Base-by-base conservation (phyloP, 306 rosid genomes). In the Vigna trinervia region DNA sequence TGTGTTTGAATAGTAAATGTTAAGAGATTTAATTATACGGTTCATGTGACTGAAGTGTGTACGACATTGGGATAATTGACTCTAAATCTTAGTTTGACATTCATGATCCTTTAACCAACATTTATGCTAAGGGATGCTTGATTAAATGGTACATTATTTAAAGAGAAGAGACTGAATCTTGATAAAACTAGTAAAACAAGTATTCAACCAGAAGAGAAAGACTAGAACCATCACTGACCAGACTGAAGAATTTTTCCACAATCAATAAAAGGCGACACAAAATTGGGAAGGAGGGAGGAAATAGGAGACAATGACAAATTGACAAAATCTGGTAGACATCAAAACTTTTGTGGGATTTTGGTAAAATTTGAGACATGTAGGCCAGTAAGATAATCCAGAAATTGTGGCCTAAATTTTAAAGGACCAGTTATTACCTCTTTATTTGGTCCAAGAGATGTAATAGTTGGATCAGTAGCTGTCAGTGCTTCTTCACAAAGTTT, bases 401-500 rank as follows among this genome's bases (percentile, higher is more conserved):
- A 68, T 5, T 51, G 7, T 82, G 62, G 53, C 30, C 14, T 8
- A 38, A 73, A 17, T 32, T 57, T 57, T 14, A 28, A 14, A 54
- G 8, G 15, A 36, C 12, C 6, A 45, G 23, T 59, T 51, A 28
- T 82, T 83, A 95, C 98, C 98, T 92, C 98, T 78, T 87, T 19
- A 87, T 88, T 90, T 66, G 74, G 22, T 75, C 96, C 96, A 59
- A 84, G 91, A 78, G 95, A 89, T 79, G 82, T 74, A 89, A 87
- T 80, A 6, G 81, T 66, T 53, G 97, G 98, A 71, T 90, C 96
- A 12, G 97, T 86, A 82, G 96, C 94, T 75, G 88, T 62, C 48
- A 95, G 57, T 54, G 97, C 92, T 72, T 81, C 85, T 88, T 95
- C 96, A 65, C 92, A 89, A 74, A 90, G 91, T 88, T 92, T 92